Percentiles rank a stretch among this genome's conserved stretches.
These are phyloP conservation scores for Bjerkandera adusta DNA, from an alignment of 1,284 basidiomycete species.

Conservation along the genomic window DNA sequence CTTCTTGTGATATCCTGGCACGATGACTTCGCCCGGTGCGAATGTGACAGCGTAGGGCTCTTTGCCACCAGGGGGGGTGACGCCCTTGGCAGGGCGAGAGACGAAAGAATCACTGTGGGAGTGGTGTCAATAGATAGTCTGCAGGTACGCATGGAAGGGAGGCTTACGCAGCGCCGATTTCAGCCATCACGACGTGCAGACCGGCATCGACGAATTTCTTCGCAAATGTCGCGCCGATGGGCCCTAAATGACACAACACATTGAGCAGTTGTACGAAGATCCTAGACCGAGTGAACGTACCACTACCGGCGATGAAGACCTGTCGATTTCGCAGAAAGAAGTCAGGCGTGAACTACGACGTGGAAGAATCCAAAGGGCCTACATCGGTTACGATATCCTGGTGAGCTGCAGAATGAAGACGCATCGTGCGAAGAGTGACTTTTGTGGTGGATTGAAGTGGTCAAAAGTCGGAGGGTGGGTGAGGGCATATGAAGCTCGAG, in stretches of 20 bases:
- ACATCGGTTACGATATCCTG: constrained; percentile 10
- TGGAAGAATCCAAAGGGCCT: neutral
- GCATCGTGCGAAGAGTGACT: neutral
- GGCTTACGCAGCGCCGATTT: constrained; percentile 22
- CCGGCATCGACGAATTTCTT: constrained; percentile 25
- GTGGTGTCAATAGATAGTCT: neutral
- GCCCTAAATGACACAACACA: constrained; percentile 19
- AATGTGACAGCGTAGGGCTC: constrained; percentile 4
- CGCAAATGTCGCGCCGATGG: constrained; percentile 30
- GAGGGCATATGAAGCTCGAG: no score
- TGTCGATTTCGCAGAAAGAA: constrained; percentile 1
- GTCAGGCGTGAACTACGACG: neutral
- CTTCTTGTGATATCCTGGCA: constrained; percentile 30
- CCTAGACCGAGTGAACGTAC: constrained; percentile 1
- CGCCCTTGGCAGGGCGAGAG: constrained; percentile 1
- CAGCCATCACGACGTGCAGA: constrained; percentile 21
- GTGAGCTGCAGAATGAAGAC: neutral
- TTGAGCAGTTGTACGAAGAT: neutral
- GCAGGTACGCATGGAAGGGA: neutral
- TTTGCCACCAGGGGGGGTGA: neutral
- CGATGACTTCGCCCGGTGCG: constrained; percentile 13
- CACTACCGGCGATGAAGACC: constrained; percentile 19
- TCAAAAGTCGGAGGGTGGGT: no score
- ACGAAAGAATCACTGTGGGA: constrained; percentile 15
- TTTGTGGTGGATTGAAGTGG: no score